Percentiles rank a stretch among this genome's conserved stretches.
phyloP scores from a whole-genome alignment of 495 filamentous ascomycete genomes.

The Podospora tetraspora region DNA sequence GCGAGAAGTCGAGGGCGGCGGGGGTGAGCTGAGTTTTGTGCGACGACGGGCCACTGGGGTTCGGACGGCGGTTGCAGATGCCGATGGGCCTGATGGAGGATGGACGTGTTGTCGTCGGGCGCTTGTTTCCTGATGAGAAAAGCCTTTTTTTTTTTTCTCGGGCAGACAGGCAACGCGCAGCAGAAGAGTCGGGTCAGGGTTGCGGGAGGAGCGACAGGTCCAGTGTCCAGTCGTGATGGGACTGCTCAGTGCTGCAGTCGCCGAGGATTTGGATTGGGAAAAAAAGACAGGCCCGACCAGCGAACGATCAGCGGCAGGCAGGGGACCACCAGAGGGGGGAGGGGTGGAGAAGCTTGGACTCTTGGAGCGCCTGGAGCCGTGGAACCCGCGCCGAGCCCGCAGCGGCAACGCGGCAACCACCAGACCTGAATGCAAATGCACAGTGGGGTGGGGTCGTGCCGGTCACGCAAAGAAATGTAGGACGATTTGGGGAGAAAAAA shows the following conservation, averaged over 20 bases:
- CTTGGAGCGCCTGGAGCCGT: background rate
- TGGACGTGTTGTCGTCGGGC: background rate
- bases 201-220: background rate
- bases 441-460: background rate
- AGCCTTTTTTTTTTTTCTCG: background rate
- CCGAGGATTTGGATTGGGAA: background rate
- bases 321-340: background rate
- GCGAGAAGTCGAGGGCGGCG: background rate
- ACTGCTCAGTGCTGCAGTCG: background rate
- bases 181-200: background rate
- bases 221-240: background rate
- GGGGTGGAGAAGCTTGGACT: background rate
- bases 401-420: background rate
- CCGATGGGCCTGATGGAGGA: background rate
- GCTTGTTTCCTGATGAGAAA: background rate
- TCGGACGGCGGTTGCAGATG: background rate
- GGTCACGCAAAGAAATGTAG: background rate
- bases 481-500: background rate
- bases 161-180: background rate
- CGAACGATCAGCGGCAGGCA: background rate
- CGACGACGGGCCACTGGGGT: background rate
- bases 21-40: background rate
- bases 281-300: background rate
- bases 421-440: background rate
- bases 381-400: background rate